phyloP scores from a whole-genome alignment of 257 asterid species.

The Buddleja alternifolia region DNA sequence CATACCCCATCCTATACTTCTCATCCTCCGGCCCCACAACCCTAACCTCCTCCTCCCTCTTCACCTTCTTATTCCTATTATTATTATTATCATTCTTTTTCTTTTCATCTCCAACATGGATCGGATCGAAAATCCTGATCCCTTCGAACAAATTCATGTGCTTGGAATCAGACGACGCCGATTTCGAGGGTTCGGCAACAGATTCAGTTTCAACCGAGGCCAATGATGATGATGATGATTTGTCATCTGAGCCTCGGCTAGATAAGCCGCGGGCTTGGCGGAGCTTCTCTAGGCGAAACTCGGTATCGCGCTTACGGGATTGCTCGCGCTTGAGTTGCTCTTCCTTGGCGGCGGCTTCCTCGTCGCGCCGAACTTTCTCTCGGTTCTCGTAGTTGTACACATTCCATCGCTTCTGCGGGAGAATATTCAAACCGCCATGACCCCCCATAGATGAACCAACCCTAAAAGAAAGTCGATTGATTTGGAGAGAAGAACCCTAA shows the following conservation, averaged over 20 bases:
- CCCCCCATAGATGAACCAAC: no score
- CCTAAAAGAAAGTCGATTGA: no score
- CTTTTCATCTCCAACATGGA: conserved; percentile 47
- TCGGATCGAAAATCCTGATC: conserved; percentile 77
- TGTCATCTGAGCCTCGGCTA: conserved; percentile 24
- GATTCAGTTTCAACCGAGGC: conserved; percentile 22
- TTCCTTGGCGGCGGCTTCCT: conserved; percentile 92
- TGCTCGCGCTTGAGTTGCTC: conserved; percentile 91
- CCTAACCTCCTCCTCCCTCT: conserved; percentile 75
- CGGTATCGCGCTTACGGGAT: conserved; percentile 70
- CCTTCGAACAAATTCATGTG: conserved; percentile 91
- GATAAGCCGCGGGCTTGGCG: conserved; percentile 80
- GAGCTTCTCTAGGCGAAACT: conserved; percentile 75
- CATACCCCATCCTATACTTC: conserved; percentile 80
- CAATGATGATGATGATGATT: conserved; percentile 35
- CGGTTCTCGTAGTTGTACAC: conserved; percentile 94
- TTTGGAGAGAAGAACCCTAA: conserved; percentile 10
- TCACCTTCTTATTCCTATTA: conserved; percentile 56
- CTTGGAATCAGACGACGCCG: conserved; percentile 52
- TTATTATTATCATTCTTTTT: conserved; percentile 37
- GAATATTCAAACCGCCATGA: conserved; percentile 93
- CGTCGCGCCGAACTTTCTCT: conserved; percentile 85
- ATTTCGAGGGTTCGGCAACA: conserved; percentile 27
- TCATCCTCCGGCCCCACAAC: conserved; percentile 92
- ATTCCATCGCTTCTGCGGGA: conserved; percentile 97